Evolutionary conservation across 495 filamentous ascomycete genomes (phyloP), one percentile per base, ranked within the genome.

Genomic region (Acidomyces sp.): DNA sequence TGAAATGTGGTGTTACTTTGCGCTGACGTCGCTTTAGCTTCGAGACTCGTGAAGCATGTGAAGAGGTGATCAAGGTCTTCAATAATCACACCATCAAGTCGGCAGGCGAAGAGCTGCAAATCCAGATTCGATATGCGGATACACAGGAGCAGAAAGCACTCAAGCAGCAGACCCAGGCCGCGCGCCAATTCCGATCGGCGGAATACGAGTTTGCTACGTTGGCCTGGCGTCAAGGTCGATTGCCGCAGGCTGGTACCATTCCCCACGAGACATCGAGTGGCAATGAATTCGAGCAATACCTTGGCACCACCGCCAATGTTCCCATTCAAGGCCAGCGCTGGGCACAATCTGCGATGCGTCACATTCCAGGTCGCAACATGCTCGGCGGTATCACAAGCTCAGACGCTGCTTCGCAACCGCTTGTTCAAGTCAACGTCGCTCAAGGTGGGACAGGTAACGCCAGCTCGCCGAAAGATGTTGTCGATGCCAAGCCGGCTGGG

Each of bases 81-180:
- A 80, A 93, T 62, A 82, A 82, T 34, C 75, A 71, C 40, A 54
- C 57, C 6, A 56, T 63, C 39, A 64, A 77, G 46, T 71, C 69
- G 34, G 69, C 80, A 49, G 78, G 76, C 37, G 75, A 79, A 28
- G 78, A 87, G 51, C 71, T 85, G 25, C 71, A 81, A 39, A 73
- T 99, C 55, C 83, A 95, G 61, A 80, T 99, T 51, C 88, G 90
- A 37, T 96, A 90, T 57, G 88, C 90, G 37, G 90, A 99, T 57
- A 96, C 92, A 21, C 81, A 86, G 27, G 81, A 84, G 39, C 90
- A 99, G 62, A 99, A 96, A 68, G 69, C 84, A 53, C 71, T 99
- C 37, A 99, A 99, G 68, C 78, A 85, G 26, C 78, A 90, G 54
- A 95, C 86, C 16, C 85, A 86, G 19, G 82, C 88, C 60, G 82